Evolutionary conservation across 352 stramenopile species (phyloP).

Genomic region (Globisporangium radiosum): DNA sequence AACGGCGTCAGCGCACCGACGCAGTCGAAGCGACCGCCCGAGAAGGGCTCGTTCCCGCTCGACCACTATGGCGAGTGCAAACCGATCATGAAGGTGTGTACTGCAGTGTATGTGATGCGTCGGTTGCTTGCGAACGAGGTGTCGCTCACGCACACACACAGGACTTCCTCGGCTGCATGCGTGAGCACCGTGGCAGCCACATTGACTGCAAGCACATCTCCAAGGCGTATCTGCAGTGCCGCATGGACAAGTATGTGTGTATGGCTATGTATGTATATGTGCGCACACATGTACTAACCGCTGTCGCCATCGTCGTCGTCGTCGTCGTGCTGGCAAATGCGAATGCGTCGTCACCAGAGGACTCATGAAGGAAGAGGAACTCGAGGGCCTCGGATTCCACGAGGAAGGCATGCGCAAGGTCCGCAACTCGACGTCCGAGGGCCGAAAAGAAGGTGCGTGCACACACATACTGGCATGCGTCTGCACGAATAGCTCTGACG

Average conservation of each 20-base stretch:
- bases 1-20: constrained; percentile 70
- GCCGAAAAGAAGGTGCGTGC: constrained; percentile 60
- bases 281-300: background rate
- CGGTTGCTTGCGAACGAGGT: background rate
- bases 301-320: no score
- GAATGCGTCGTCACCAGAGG: constrained; percentile 24
- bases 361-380: constrained; percentile 80
- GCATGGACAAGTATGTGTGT: constrained; percentile 81
- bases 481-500: background rate
- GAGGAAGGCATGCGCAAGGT: constrained; percentile 73
- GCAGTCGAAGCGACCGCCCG: constrained; percentile 69
- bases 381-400: constrained; percentile 80
- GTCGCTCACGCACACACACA: constrained; percentile 9
- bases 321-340: no score
- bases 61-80: constrained; percentile 90
- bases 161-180: constrained; percentile 82
- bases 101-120: background rate
- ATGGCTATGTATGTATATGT: constrained; percentile 2
- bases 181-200: constrained; percentile 73
- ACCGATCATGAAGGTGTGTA: constrained; percentile 65
- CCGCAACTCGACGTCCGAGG: constrained; percentile 43
- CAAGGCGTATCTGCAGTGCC: constrained; percentile 82
- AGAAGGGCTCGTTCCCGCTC: constrained; percentile 89
- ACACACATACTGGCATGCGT: no score
- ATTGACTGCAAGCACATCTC: constrained; percentile 89